A percentile compares a stretch with the other conserved stretches of the same genome.
Evolutionary conservation across 441 rosid species (phyloP).

Genomic region (Lepidium campestre): DNA sequence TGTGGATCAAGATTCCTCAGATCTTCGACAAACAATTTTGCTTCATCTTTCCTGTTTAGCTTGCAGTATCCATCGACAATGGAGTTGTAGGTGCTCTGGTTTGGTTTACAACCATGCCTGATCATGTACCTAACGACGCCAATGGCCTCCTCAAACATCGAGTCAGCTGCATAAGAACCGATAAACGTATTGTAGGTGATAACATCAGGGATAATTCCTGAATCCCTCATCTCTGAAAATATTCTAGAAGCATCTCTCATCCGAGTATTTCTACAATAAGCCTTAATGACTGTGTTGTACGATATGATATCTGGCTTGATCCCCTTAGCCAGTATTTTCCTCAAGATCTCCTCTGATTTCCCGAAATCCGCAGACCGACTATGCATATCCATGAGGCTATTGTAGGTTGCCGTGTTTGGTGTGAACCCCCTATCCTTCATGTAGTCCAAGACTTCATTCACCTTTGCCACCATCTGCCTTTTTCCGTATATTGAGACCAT

Average conservation of each 20-base stretch:
- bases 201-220: slow-evolving; percentile 67
- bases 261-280: slow-evolving; percentile 81
- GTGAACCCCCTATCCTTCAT: slow-evolving; percentile 73
- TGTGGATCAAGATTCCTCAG: slow-evolving; percentile 60
- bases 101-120: slow-evolving; percentile 62
- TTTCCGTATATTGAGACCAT: slow-evolving; percentile 88
- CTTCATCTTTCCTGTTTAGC: slow-evolving; percentile 55
- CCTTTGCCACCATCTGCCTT: slow-evolving; percentile 68
- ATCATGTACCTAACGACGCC: slow-evolving; percentile 72
- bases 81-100: slow-evolving; percentile 73
- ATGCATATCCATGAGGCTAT: slow-evolving; percentile 83
- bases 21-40: slow-evolving; percentile 45
- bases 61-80: slow-evolving; percentile 83
- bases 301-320: slow-evolving; percentile 80
- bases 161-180: slow-evolving; percentile 76
- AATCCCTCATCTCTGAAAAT: slow-evolving; percentile 62
- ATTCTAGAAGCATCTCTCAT: slow-evolving; percentile 82
- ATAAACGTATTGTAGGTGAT: slow-evolving; percentile 85
- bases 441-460: slow-evolving; percentile 65
- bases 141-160: slow-evolving; percentile 75
- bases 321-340: slow-evolving; percentile 60
- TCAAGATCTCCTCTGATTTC: slow-evolving; percentile 61
- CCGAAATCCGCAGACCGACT: slow-evolving; percentile 68
- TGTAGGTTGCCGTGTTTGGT: slow-evolving; percentile 78
- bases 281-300: slow-evolving; percentile 77